Conservation (phyloP, 2,329 filamentous ascomycete species). For the Aspergillus chevalieri region DNA sequence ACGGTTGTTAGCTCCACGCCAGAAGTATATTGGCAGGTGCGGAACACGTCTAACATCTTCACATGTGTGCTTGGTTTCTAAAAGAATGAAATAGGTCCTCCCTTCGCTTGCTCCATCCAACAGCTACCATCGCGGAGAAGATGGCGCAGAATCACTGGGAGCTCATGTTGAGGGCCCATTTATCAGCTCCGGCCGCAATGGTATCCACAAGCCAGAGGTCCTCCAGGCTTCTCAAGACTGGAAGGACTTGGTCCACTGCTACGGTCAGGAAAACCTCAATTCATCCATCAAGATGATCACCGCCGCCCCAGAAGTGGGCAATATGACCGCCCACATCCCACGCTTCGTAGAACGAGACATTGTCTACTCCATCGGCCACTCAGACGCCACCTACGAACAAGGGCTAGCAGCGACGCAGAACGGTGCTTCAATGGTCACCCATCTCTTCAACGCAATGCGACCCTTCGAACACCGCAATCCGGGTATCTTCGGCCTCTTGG, state of each 20-base stretch:
- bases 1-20: constrained; percentile 69
- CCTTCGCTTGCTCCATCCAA: constrained; percentile 72
- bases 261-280: constrained; percentile 63
- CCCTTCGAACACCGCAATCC: constrained; percentile 87
- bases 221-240: constrained; percentile 60
- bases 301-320: constrained; percentile 72
- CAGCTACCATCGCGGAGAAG: constrained; percentile 48
- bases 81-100: constrained; percentile 44
- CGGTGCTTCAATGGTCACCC: constrained; percentile 83
- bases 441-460: constrained; percentile 90
- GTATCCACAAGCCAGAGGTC: constrained; percentile 72
- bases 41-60: not conserved
- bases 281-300: constrained; percentile 68
- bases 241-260: constrained; percentile 47
- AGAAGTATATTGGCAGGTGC: constrained; percentile 73
- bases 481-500: constrained; percentile 80
- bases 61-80: not conserved
- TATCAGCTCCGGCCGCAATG: constrained; percentile 74
- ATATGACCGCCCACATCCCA: constrained; percentile 63
- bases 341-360: constrained; percentile 61
- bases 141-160: constrained; percentile 80
- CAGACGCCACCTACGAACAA: constrained; percentile 79
- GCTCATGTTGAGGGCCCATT: constrained; percentile 92
- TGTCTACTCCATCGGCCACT: constrained; percentile 76
- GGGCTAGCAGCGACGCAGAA: constrained; percentile 64